Base-by-base conservation (phyloP, 257 asterid species). In the Petrea volubilis region DNA sequence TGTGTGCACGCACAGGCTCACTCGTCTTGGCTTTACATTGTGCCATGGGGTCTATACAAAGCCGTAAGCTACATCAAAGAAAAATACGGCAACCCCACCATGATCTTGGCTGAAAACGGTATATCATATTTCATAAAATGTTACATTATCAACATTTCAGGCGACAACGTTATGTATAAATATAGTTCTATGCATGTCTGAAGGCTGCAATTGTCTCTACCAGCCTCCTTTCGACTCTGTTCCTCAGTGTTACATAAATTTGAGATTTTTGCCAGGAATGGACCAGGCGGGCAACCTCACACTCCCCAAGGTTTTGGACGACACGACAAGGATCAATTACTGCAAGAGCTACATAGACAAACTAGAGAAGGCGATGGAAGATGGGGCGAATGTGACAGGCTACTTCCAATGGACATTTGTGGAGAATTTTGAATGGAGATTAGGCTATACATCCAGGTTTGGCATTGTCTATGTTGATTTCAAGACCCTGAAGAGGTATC, bases 61-160 rank as follows among this genome's bases (percentile, higher is more conserved):
- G n/a, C n/a, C n/a, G n/a, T n/a, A n/a, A n/a, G n/a, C n/a, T n/a
- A n/a, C n/a, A n/a, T n/a, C n/a, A n/a, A n/a, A n/a, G n/a, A n/a
- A n/a, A n/a, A n/a, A n/a, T n/a, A n/a, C n/a, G n/a, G n/a, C n/a
- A n/a, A n/a, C n/a, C n/a, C n/a, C n/a, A n/a, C 84, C 12, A 78
- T 94, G 78, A 82, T 91, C 67, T 65, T 94, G 77, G 86, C 99
- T 50, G 99, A 94, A 71, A 91, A 88, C 73, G 99, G 99, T 94
- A 77, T 28, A 0, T 33, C n/a, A n/a, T n/a, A n/a, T n/a, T n/a
- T n/a, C n/a, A n/a, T n/a, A n/a, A n/a, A n/a, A n/a, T n/a, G n/a
- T n/a, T n/a, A n/a, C n/a, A n/a, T n/a, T n/a, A n/a, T n/a, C n/a
- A n/a, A n/a, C n/a, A n/a, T n/a, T n/a, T n/a, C n/a, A n/a, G n/a